A percentile compares a stretch with the other conserved stretches of the same genome.
Conservation (phyloP, 345 rosid species). For the Salix arbutifolia region DNA sequence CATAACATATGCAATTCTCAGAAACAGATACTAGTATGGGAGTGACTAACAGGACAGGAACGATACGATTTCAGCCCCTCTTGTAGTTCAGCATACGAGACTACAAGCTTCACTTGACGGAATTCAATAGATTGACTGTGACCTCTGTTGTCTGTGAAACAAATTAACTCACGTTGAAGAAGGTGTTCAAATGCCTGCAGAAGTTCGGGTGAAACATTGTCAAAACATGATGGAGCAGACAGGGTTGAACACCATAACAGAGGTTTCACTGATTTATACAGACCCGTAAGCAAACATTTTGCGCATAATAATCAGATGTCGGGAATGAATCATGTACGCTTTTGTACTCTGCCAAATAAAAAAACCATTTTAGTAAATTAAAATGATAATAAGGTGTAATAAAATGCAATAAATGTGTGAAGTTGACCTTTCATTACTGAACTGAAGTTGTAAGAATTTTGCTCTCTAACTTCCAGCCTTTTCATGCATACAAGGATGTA, state of each 20-base stretch:
- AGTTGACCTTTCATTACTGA: constrained; percentile 78
- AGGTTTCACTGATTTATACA: constrained; percentile 14
- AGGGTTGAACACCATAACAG: neutral
- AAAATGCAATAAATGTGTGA: constrained; percentile 1
- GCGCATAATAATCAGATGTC: constrained; percentile 68
- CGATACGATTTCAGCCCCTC: constrained; percentile 68
- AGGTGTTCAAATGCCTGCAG: constrained; percentile 86
- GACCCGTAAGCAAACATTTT: constrained; percentile 70
- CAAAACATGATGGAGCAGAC: constrained; percentile 4
- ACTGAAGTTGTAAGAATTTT: constrained; percentile 72
- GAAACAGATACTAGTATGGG: neutral
- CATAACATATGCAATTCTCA: neutral
- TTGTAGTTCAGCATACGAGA: constrained; percentile 60
- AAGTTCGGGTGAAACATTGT: constrained; percentile 11
- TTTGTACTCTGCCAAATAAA: constrained; percentile 66
- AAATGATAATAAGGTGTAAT: neutral
- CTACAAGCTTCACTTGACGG: constrained; percentile 67
- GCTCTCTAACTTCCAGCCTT: constrained; percentile 83
- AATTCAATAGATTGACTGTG: constrained; percentile 63
- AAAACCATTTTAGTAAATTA: constrained; percentile 5
- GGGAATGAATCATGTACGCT: constrained; percentile 66
- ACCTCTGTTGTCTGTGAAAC: constrained; percentile 63
- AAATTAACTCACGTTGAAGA: constrained; percentile 54
- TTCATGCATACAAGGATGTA: constrained; percentile 83
- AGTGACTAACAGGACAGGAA: constrained; percentile 82